Percentiles rank a stretch among this genome's conserved stretches.
Evolutionary conservation across 805 yeast genomes (phyloP).

Genomic region (Ogataea dorogensis): DNA sequence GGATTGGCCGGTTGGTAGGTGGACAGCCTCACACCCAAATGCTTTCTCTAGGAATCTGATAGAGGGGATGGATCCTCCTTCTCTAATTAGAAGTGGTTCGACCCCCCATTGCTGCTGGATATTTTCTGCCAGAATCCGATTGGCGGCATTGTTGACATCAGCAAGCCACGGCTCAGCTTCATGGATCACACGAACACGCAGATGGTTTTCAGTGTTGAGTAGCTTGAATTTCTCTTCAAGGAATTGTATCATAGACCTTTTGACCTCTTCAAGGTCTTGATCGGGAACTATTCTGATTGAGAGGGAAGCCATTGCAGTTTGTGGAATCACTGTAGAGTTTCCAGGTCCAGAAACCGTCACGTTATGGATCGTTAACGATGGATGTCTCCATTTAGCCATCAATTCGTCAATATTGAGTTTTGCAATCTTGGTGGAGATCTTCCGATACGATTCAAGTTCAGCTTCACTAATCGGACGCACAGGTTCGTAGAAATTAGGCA

Average conservation of each 20-base stretch:
- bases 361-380: slow-evolving; percentile 84
- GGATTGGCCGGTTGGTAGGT: slow-evolving; percentile 94
- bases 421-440: slow-evolving; percentile 46
- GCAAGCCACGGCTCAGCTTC: slow-evolving; percentile 98
- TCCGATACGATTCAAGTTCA: slow-evolving; percentile 62
- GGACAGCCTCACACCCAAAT: slow-evolving; percentile 87
- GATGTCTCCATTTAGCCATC: slow-evolving; percentile 82
- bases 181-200: slow-evolving; percentile 62
- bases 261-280: slow-evolving; percentile 65
- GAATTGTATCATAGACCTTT: slow-evolving; percentile 45
- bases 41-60: slow-evolving; percentile 79
- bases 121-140: slow-evolving; percentile 61
- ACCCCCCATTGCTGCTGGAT: slow-evolving; percentile 69
- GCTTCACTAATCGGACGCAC: slow-evolving; percentile 53
- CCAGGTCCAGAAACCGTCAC: slow-evolving; percentile 87
- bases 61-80: slow-evolving; percentile 96
- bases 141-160: slow-evolving; percentile 73
- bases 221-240: slow-evolving; percentile 47
- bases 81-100: slow-evolving; percentile 84
- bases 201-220: slow-evolving; percentile 58
- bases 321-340: slow-evolving; percentile 87
- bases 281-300: slow-evolving; percentile 90
- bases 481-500: slow-evolving; percentile 74
- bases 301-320: slow-evolving; percentile 67
- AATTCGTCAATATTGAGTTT: slow-evolving; percentile 45